These are phyloP conservation scores for Grammothele lineata DNA, from an alignment of 768 basidiomycete genomes.

Conservation along the genomic window DNA sequence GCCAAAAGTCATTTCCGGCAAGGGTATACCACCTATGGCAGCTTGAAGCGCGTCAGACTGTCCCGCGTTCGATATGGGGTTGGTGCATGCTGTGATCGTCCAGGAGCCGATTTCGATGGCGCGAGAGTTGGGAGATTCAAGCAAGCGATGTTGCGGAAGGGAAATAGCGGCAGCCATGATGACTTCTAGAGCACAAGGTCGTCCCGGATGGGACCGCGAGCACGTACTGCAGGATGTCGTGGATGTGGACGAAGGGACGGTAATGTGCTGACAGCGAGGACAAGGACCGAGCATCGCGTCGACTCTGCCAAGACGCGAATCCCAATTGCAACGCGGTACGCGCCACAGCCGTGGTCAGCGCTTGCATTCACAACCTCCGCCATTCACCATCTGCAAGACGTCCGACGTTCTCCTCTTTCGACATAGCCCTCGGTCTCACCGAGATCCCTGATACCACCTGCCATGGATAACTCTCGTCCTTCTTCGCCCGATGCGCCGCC, in stretches of 20 bases:
- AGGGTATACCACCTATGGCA: constrained; percentile 58
- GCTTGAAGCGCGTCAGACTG: constrained; percentile 70
- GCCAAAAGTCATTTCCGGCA: constrained; percentile 98
- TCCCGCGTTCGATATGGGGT: constrained; percentile 74
- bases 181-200: constrained; percentile 12
- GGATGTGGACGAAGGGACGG: not conserved
- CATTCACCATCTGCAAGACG: too few relatives aligned
- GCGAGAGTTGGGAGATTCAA: constrained; percentile 67
- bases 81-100: constrained; percentile 65
- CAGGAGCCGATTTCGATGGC: constrained; percentile 66
- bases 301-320: too few relatives aligned
- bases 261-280: too few relatives aligned
- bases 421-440: too few relatives aligned
- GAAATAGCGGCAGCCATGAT: constrained; percentile 41
- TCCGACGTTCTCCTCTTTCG: too few relatives aligned
- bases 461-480: constrained; percentile 46
- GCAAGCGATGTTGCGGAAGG: constrained; percentile 59
- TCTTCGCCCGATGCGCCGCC: constrained; percentile 73
- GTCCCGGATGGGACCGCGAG: not conserved
- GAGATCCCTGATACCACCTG: not conserved
- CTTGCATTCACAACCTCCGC: too few relatives aligned
- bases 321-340: not conserved
- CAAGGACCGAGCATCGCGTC: too few relatives aligned
- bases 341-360: too few relatives aligned
- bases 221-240: constrained; percentile 8